Evolutionary conservation across 257 asterid species (phyloP).

Genomic region (Solanum chmielewskii): DNA sequence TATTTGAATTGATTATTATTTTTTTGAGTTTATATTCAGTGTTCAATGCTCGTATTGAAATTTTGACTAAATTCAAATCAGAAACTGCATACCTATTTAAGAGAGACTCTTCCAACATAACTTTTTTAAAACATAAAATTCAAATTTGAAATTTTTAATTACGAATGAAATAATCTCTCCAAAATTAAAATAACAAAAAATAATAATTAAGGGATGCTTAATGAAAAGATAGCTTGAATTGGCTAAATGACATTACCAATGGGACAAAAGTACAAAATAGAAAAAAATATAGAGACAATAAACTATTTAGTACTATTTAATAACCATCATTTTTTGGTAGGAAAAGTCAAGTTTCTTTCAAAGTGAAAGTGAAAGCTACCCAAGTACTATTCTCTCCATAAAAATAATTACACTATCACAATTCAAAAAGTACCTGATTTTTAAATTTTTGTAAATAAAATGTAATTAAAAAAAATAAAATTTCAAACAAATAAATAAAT

Average conservation of each 20-base stretch:
- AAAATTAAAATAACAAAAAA: neutral
- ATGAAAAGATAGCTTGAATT: neutral
- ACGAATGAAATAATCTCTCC: too few relatives aligned
- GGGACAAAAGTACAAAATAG: neutral
- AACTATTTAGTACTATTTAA: neutral
- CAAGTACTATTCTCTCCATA: neutral
- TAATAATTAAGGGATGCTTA: neutral
- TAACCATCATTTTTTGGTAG: neutral
- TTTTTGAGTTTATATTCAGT: neutral
- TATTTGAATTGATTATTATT: neutral
- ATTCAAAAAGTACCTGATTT: neutral
- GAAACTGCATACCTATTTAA: fast-evolving
- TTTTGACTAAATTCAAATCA: fast-evolving
- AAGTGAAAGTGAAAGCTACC: neutral
- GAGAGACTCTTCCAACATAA: neutral
- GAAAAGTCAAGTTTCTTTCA: neutral
- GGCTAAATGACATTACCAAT: neutral
- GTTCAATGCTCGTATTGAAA: fast-evolving
- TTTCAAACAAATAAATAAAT: neutral
- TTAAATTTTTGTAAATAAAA: neutral
- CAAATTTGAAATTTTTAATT: too few relatives aligned
- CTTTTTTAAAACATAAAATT: too few relatives aligned
- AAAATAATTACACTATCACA: neutral
- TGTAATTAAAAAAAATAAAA: too few relatives aligned
- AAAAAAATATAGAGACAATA: neutral